These are phyloP conservation scores for Stephanodiscus minutulus DNA, from an alignment of 108 stramenopile species.

Conservation along the genomic window DNA sequence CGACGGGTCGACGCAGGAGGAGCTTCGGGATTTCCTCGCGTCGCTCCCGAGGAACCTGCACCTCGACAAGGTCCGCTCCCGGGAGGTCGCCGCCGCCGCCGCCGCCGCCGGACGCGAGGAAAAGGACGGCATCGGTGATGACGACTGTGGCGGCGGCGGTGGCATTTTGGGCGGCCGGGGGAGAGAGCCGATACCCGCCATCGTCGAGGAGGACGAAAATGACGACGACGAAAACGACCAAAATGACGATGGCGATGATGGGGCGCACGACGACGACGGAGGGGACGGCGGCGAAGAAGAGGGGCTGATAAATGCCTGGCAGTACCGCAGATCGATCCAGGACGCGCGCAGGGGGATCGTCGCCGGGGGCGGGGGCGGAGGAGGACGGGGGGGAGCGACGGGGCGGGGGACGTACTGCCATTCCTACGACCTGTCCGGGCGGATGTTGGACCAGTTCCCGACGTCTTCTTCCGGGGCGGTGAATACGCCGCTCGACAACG, in stretches of 20 bases:
- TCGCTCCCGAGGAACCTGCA: conserved; percentile 73
- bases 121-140: conserved; percentile 14
- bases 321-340: conserved; percentile 81
- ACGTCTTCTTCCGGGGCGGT: background rate
- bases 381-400: background rate
- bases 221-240: conserved; percentile 35
- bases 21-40: conserved; percentile 35
- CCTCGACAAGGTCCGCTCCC: conserved; percentile 64
- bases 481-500: conserved; percentile 33
- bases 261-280: conserved; percentile 1
- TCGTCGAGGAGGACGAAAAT: conserved; percentile 47
- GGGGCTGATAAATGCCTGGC: conserved; percentile 82
- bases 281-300: too few relatives aligned
- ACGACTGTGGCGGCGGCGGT: background rate
- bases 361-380: background rate
- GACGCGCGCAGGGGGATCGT: conserved; percentile 59
- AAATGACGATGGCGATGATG: conserved; percentile 3
- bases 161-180: background rate
- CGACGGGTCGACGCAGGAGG: conserved; percentile 36
- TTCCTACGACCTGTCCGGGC: conserved; percentile 76
- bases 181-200: conserved; percentile 26
- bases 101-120: background rate
- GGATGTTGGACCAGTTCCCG: conserved; percentile 65
- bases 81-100: too few relatives aligned
- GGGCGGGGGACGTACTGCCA: conserved; percentile 66